Evolutionary conservation across 179 eudicot genomes (phyloP), one percentile per base, ranked within the genome.

Genomic region (Nepenthes alata): DNA sequence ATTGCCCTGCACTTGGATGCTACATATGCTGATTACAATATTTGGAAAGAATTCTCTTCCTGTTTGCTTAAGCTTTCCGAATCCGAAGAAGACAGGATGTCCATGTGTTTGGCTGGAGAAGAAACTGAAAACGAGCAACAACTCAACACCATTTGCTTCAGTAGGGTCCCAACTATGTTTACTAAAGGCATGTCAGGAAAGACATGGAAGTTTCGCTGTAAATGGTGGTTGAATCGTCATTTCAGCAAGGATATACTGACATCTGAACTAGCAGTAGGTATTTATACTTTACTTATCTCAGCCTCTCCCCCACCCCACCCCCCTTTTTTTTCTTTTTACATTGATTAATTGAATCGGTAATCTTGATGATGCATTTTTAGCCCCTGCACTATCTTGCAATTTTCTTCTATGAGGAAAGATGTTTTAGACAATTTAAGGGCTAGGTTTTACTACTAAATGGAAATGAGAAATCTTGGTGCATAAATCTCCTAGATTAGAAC

Each of bases 171-270:
- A 37, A 68, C 66, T 55, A 67, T 70, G 58, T 80, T 91, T 56
- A 69, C 73, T 10, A 56, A 74, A 14, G 79, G 83, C 7, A 39
- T 67, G 25, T 67, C 84, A 2, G 79, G 84, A 12, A 74, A 71
- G 77, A 51, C 67, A 52, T 91, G 97, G 96, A 84, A 73, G 69
- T 53, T 79, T 11, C 96, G 91, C 44, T 81, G 82, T 72, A 85
- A 80, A 72, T 86, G 95, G 89, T 91, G 97, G 97, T 55, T 81
- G 71, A 74, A 59, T 37, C 91, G 86, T 60, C 96, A 88, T 70
- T 91, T 85, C 62, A 76, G 70, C 64, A 75, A 39, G 50, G 74
- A 59, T 25, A 70, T 74, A 25, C 76, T 88, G 59, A 59, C 67
- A 39, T 81, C 89, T 51, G 96, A 91, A 66, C 67, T 80, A 51